Evolutionary conservation across 208 protist species (phyloP).

Genomic region (Crithidia fasciculata): DNA sequence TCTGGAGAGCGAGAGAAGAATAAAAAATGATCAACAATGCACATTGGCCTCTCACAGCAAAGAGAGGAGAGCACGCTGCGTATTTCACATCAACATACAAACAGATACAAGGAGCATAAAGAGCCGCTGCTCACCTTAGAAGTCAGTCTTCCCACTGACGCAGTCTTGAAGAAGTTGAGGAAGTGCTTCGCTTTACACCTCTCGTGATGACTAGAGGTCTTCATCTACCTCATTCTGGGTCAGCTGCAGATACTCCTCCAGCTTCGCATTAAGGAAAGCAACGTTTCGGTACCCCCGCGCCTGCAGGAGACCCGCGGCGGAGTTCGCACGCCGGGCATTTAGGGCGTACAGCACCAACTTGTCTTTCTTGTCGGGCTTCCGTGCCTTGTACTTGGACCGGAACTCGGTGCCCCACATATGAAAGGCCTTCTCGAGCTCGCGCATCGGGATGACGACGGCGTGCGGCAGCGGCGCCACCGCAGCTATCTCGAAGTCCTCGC

Average conservation of each 20-base stretch:
- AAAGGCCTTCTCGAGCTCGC: slow-evolving; percentile 52
- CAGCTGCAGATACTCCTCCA: slow-evolving; percentile 45
- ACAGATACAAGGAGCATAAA: too few relatives aligned
- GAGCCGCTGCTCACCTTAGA: too few relatives aligned
- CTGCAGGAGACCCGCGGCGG: slow-evolving; percentile 35
- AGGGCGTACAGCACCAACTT: slow-evolving; percentile 63
- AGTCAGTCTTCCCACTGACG: too few relatives aligned
- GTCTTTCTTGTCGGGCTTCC: slow-evolving; percentile 53
- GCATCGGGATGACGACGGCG: slow-evolving; percentile 55
- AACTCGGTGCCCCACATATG: slow-evolving; percentile 54
- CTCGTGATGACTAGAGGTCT: slow-evolving; percentile 42
- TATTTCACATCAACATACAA: too few relatives aligned
- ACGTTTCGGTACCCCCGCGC: slow-evolving; percentile 38
- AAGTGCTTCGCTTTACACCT: too few relatives aligned
- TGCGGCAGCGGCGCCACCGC: slow-evolving; percentile 48
- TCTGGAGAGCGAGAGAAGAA: too few relatives aligned
- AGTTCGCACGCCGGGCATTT: slow-evolving; percentile 40
- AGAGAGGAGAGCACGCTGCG: too few relatives aligned
- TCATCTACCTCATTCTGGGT: slow-evolving; percentile 37
- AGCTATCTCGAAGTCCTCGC: slow-evolving; percentile 61
- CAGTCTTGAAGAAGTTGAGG: too few relatives aligned
- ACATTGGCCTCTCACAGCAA: too few relatives aligned
- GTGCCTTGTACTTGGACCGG: slow-evolving; percentile 55
- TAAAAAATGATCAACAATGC: too few relatives aligned
- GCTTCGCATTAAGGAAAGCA: slow-evolving; percentile 40